A percentile compares a stretch with the other conserved stretches of the same genome.
Conservation (phyloP, 176 grass and related monocot species). For the Oryza officinalis region DNA sequence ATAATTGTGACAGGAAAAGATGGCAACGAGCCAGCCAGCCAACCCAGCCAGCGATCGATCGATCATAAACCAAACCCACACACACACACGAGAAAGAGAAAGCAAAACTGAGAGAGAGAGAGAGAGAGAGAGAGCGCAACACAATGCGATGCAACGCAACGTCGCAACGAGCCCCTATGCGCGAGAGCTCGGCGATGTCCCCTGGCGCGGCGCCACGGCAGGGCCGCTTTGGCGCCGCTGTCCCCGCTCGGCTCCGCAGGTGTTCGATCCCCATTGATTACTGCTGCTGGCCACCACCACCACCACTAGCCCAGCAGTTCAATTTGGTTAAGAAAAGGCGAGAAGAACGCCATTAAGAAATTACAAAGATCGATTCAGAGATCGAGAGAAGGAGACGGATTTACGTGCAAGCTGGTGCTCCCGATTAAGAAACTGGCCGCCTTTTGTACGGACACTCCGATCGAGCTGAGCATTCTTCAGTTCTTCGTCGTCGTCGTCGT, state of each 20-base stretch:
- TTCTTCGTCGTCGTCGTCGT: neutral
- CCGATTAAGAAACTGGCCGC: conserved; percentile 39
- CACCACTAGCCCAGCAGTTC: neutral
- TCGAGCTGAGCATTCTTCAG: neutral
- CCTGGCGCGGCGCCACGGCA: conserved; percentile 54
- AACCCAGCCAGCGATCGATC: conserved; percentile 5
- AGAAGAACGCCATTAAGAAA: conserved; percentile 24
- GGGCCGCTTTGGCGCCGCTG: conserved; percentile 62
- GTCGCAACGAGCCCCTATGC: conserved; percentile 33
- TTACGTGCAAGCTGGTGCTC: conserved; percentile 52
- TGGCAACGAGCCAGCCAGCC: neutral
- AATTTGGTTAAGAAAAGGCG: neutral
- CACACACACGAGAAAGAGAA: neutral
- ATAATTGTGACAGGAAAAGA: conserved; percentile 29
- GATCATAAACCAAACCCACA: neutral
- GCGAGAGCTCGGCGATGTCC: conserved; percentile 36
- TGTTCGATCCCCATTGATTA: conserved; percentile 19
- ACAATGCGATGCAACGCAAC: neutral
- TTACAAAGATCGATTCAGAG: conserved; percentile 20
- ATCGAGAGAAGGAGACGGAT: conserved; percentile 29
- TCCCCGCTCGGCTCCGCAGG: conserved; percentile 43
- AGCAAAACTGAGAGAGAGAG: no score
- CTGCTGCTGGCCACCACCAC: neutral
- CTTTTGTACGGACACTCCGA: conserved; percentile 47
- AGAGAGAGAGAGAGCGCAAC: no score